Evolutionary conservation across 768 basidiomycete species (phyloP).

Genomic region (Lactifluus rugatus): DNA sequence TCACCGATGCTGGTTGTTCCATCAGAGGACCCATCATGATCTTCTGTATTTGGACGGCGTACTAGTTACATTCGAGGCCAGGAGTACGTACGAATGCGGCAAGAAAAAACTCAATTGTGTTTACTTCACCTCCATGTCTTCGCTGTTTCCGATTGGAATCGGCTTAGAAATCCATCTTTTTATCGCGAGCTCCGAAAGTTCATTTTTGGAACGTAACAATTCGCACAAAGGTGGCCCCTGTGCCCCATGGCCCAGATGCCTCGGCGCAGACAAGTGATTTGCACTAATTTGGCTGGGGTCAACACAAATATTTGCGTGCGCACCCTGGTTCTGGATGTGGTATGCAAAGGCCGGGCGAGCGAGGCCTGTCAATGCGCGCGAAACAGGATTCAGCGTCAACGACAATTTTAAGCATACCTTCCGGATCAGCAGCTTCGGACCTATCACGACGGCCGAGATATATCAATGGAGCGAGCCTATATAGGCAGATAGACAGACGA

Average conservation of each 20-base stretch:
- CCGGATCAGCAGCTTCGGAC: slow-evolving; percentile 38
- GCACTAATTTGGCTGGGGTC: slow-evolving; percentile 37
- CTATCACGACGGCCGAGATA: slow-evolving; percentile 5
- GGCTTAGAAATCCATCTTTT: background rate
- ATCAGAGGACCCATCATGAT: background rate
- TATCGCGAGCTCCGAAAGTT: background rate
- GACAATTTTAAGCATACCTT: slow-evolving; percentile 11
- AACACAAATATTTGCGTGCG: slow-evolving; percentile 35
- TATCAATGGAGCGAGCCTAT: background rate
- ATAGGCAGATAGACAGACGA: background rate
- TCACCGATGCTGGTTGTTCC: background rate
- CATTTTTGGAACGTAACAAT: slow-evolving; percentile 31
- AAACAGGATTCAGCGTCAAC: background rate
- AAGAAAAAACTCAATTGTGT: background rate
- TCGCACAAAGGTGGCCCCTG: slow-evolving; percentile 34
- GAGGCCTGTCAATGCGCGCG: background rate
- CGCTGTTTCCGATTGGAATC: slow-evolving; percentile 1
- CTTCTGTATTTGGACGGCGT: background rate
- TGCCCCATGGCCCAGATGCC: slow-evolving; percentile 44
- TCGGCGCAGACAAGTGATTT: slow-evolving; percentile 31
- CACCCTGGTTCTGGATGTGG: slow-evolving; percentile 37
- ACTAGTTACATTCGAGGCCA: background rate
- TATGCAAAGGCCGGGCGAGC: slow-evolving; percentile 29
- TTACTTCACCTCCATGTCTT: background rate
- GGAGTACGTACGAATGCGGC: background rate